Percentiles rank a stretch among this genome's conserved stretches.
Conservation (phyloP, 768 basidiomycete species). For the Cystobasidium onofrii region DNA sequence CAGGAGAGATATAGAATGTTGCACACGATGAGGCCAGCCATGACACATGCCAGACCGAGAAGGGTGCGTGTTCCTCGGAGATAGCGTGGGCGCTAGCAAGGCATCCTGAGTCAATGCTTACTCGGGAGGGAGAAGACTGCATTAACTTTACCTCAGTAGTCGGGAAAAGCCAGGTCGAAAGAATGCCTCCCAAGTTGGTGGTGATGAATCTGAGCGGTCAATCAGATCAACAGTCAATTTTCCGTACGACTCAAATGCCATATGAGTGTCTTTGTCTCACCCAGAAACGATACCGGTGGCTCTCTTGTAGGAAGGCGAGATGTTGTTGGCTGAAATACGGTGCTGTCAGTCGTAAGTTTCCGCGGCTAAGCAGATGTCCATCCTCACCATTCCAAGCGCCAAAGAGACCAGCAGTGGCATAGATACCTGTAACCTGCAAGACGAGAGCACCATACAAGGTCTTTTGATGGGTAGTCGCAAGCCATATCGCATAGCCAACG, state of each 20-base stretch:
- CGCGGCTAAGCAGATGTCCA: no score
- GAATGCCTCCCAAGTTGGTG: slow-evolving; percentile 26
- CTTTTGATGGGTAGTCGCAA: slow-evolving; percentile 35
- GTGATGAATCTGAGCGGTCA: background rate
- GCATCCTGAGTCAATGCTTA: background rate
- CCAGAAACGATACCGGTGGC: slow-evolving; percentile 43
- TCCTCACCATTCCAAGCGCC: slow-evolving; percentile 35
- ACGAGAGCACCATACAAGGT: slow-evolving; percentile 43
- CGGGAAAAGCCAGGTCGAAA: background rate
- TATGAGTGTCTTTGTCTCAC: slow-evolving; percentile 32
- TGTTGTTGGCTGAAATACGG: slow-evolving; percentile 41
- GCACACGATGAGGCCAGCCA: background rate
- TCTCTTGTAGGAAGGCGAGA: slow-evolving; percentile 45
- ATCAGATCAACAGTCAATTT: background rate
- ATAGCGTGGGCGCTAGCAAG: slow-evolving; percentile 7
- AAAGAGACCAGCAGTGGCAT: slow-evolving; percentile 40
- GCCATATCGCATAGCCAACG: slow-evolving; percentile 9
- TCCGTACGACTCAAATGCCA: background rate
- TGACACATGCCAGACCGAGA: slow-evolving; percentile 4
- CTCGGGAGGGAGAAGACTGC: background rate
- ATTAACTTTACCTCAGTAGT: background rate
- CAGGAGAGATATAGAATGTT: slow-evolving; percentile 7
- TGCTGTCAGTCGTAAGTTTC: background rate
- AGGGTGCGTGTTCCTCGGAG: slow-evolving; percentile 12
- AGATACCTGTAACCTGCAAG: slow-evolving; percentile 44